phyloP scores from a whole-genome alignment of 2,329 filamentous ascomycete genomes.

The Pseudohalonectria lignicola region DNA sequence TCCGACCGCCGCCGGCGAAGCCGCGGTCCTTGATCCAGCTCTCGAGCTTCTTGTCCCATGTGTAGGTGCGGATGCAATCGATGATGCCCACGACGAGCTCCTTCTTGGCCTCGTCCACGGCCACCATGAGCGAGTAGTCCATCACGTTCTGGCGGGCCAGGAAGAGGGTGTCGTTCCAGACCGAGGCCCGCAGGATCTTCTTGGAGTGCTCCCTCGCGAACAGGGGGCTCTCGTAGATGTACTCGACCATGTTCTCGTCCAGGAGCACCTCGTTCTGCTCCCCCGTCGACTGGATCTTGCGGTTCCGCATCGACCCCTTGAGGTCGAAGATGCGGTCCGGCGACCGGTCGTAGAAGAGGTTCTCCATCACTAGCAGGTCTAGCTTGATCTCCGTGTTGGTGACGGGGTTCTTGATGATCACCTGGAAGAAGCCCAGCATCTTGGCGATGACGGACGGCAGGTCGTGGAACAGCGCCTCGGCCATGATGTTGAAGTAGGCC shows the following conservation, averaged over 20 bases:
- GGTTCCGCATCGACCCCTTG: conserved; percentile 97
- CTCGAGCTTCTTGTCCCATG: conserved; percentile 99
- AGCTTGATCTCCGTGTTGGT: conserved; percentile 92
- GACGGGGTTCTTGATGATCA: conserved; percentile 88
- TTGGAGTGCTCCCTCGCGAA: conserved; percentile 95
- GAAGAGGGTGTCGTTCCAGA: conserved; percentile 97
- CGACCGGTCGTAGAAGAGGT: conserved; percentile 89
- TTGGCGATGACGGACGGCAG: conserved; percentile 95
- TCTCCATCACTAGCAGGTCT: conserved; percentile 92
- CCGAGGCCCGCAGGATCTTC: conserved; percentile 79
- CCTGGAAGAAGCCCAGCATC: conserved; percentile 97
- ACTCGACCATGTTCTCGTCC: conserved; percentile 98
- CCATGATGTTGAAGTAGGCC: conserved; percentile 96
- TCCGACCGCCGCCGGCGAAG: conserved; percentile 63
- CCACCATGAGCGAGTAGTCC: conserved; percentile 98
- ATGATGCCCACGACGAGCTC: conserved; percentile 97
- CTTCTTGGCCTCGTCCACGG: conserved; percentile 79
- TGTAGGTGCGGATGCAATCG: conserved; percentile 96
- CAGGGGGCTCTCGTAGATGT: conserved; percentile 92
- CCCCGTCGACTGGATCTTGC: conserved; percentile 90
- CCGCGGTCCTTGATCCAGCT: conserved; percentile 98
- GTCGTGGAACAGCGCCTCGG: conserved; percentile 88
- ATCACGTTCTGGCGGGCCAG: conserved; percentile 92
- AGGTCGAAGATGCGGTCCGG: conserved; percentile 89
- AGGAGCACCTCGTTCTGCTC: conserved; percentile 93